Base-by-base conservation (phyloP, 1,139 yeast species). In the Meyerozyma smithsonii region DNA sequence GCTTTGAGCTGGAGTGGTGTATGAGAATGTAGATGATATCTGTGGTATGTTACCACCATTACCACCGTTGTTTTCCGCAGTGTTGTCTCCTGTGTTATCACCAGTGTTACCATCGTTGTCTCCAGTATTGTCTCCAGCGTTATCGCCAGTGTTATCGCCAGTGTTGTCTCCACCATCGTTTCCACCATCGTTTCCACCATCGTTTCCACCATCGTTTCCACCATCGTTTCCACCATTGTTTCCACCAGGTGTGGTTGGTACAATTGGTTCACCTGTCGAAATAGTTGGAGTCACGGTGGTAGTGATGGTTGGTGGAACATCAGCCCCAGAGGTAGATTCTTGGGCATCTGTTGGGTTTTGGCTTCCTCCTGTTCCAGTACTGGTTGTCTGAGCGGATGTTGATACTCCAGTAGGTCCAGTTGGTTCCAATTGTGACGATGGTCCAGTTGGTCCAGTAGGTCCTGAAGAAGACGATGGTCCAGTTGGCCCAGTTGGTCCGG, bases 191-290 rank as follows among this genome's bases (percentile, higher is more conserved):
- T 14, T 14, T 12, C 32, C 32, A 15, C 12, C 12, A 8, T 15
- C 32, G 11, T 18, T 11, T 10, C 3, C 20, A 2, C 21, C 21
- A 17, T 20, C 34, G 19, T 30, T 14, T 10, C 34, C 34, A 8
- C 33, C 33, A n/a, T 8, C 21, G 16, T 26, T 26, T 26, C 30
- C 30, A 26, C 16, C 30, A 14, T 26, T 26, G 34, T 30, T 30
- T 30, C 34, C 33, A 28, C 33, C 21, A 10, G 32, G 5, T n/a
- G 32, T 23, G 32, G 32, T 7, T 28, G 32, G 32, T 10, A 7
- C 32, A 12, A 28, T 28, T 12, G 25, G 5, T 23, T 11, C n/a
- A 11, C 25, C 25, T 8, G 25, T 11, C 10, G 25, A 8, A 11
- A 12, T 23, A 12, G 25, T 3, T 23, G 12, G 11, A 3, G 24